phyloP scores from a whole-genome alignment of 2,329 filamentous ascomycete genomes.

The Bimuria novae-zelandiae region DNA sequence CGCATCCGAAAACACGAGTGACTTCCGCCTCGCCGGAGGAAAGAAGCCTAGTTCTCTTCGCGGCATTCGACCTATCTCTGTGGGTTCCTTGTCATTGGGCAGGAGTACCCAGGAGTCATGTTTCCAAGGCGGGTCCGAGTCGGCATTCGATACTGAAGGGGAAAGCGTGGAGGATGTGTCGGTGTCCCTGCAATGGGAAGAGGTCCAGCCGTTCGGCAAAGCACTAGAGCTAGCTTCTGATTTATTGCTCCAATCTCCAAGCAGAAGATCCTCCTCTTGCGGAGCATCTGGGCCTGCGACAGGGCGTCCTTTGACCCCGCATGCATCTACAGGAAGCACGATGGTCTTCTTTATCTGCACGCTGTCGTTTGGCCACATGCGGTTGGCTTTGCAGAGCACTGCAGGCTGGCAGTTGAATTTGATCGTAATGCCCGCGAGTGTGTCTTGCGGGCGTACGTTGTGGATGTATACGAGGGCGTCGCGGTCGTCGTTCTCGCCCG shows the following conservation, averaged over 20 bases:
- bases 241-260: slow-evolving; percentile 34
- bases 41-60: slow-evolving; percentile 86
- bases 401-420: slow-evolving; percentile 87
- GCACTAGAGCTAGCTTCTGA: slow-evolving; percentile 26
- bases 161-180: slow-evolving; percentile 40
- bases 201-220: slow-evolving; percentile 44
- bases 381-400: slow-evolving; percentile 82
- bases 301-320: slow-evolving; percentile 75
- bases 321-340: slow-evolving; percentile 86
- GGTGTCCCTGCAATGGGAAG: slow-evolving; percentile 40
- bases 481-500: slow-evolving; percentile 64
- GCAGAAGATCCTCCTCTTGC: slow-evolving; percentile 47
- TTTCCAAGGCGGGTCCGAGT: slow-evolving; percentile 73
- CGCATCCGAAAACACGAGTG: slow-evolving; percentile 65
- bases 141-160: slow-evolving; percentile 46
- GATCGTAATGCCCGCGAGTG: slow-evolving; percentile 86
- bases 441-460: slow-evolving; percentile 80
- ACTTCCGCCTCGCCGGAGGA: slow-evolving; percentile 88
- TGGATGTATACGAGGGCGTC: slow-evolving; percentile 91
- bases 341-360: slow-evolving; percentile 83
- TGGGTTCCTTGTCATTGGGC: slow-evolving; percentile 70
- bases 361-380: slow-evolving; percentile 92
- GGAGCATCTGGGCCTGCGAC: slow-evolving; percentile 43
- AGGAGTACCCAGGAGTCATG: slow-evolving; percentile 90
- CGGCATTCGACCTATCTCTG: slow-evolving; percentile 85